phyloP scores from a whole-genome alignment of 768 basidiomycete species.

The Kwoniella mangroviensis region DNA sequence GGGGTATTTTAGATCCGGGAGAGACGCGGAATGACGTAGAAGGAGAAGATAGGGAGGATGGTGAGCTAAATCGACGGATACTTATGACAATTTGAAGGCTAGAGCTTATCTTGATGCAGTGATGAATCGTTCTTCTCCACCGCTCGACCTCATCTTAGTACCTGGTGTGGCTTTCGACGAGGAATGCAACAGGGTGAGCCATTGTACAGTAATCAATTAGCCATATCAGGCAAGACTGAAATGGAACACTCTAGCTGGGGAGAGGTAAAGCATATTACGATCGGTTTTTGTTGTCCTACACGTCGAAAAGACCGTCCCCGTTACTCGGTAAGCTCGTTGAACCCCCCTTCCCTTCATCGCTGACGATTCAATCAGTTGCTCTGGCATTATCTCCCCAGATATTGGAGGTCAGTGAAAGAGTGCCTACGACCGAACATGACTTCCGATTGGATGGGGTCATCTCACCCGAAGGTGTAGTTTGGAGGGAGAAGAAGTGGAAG shows the following conservation, averaged over 20 bases:
- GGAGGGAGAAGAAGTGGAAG: slow-evolving; percentile 19
- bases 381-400: slow-evolving; percentile 45
- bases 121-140: slow-evolving; percentile 22
- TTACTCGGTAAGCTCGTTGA: slow-evolving; percentile 32
- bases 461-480: slow-evolving; percentile 35
- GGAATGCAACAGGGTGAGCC: slow-evolving; percentile 46
- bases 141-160: slow-evolving; percentile 46
- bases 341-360: not conserved
- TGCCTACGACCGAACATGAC: slow-evolving; percentile 46
- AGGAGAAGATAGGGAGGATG: slow-evolving; percentile 29
- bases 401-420: slow-evolving; percentile 27
- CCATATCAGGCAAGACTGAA: not conserved
- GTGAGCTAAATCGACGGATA: slow-evolving; percentile 23
- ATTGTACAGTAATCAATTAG: not conserved
- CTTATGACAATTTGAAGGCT: not conserved
- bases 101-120: not conserved
- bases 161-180: slow-evolving; percentile 53
- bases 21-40: slow-evolving; percentile 28
- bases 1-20: slow-evolving; percentile 51
- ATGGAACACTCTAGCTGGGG: slow-evolving; percentile 36
- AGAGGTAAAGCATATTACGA: slow-evolving; percentile 53
- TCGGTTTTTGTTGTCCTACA: slow-evolving; percentile 39
- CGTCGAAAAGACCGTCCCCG: slow-evolving; percentile 23
- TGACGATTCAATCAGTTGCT: slow-evolving; percentile 32
- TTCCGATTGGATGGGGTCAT: slow-evolving; percentile 45